Percentiles rank a stretch among this genome's conserved stretches.
Conservation (phyloP, 2,329 filamentous ascomycete species). For the Magnaporthiopsis rhizophila region DNA sequence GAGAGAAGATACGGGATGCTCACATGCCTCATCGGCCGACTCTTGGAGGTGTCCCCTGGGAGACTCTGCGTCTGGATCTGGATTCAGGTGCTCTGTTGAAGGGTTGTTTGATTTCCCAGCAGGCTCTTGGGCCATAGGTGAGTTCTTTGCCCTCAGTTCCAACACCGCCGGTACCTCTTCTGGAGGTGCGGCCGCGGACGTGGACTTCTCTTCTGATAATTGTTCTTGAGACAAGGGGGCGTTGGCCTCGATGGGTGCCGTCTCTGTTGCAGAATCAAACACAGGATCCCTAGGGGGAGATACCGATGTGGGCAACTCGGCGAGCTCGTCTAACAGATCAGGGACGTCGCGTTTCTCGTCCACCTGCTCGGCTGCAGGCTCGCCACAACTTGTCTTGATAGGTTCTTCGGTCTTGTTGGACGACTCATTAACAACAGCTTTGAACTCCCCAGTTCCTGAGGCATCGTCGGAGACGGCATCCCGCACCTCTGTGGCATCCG, state of each 20-base stretch:
- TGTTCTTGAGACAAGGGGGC: background rate
- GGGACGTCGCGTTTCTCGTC: background rate
- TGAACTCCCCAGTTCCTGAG: background rate
- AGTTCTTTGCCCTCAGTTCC: background rate
- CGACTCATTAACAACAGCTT: background rate
- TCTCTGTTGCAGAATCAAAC: background rate
- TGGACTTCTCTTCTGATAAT: background rate
- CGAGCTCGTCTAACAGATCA: background rate
- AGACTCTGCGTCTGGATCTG: background rate
- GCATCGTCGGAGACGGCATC: background rate
- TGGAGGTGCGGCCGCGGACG: too few species aligned
- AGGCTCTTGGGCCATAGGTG: background rate
- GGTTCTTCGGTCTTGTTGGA: background rate
- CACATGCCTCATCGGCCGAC: background rate
- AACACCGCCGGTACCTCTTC: background rate
- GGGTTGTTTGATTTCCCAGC: background rate
- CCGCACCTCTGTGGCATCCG: background rate
- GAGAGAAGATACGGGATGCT: background rate
- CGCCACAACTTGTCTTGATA: background rate
- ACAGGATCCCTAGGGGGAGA: background rate
- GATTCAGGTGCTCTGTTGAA: background rate
- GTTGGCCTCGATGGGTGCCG: background rate
- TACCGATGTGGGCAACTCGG: background rate
- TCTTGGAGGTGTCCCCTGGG: background rate
- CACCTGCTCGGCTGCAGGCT: background rate